Evolutionary conservation across 108 stramenopile genomes (phyloP).

Genomic region (Cyclotella baltica): DNA sequence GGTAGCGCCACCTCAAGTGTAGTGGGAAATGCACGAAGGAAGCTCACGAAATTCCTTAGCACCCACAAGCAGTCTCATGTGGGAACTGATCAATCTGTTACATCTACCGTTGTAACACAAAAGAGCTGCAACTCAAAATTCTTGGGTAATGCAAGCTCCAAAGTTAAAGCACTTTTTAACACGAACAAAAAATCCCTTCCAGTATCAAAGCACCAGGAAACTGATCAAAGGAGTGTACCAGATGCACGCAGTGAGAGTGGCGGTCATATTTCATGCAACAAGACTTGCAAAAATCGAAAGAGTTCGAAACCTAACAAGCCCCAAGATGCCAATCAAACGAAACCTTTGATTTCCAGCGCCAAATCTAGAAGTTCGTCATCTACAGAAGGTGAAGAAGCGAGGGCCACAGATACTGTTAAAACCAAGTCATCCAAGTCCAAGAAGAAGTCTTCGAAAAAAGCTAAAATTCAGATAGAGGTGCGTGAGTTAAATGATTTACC

Average conservation of each 20-base stretch:
- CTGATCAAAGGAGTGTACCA: no score
- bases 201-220: no score
- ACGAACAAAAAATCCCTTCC: neutral
- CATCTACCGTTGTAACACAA: no score
- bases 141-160: neutral
- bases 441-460: neutral
- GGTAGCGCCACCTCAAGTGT: no score
- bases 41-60: no score
- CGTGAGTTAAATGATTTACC: constrained; percentile 13
- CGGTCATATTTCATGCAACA: neutral
- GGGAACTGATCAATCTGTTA: no score
- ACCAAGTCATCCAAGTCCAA: neutral
- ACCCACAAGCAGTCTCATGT: no score
- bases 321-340: neutral
- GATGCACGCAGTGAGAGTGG: no score
- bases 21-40: no score
- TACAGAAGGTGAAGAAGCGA: neutral
- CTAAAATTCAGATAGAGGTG: no score
- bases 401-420: neutral
- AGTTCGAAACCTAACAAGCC: neutral
- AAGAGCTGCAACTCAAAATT: neutral
- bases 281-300: neutral
- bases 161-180: neutral
- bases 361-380: neutral
- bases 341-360: neutral